phyloP scores from a whole-genome alignment of 768 basidiomycete genomes.

The Termitomyces heimii region DNA sequence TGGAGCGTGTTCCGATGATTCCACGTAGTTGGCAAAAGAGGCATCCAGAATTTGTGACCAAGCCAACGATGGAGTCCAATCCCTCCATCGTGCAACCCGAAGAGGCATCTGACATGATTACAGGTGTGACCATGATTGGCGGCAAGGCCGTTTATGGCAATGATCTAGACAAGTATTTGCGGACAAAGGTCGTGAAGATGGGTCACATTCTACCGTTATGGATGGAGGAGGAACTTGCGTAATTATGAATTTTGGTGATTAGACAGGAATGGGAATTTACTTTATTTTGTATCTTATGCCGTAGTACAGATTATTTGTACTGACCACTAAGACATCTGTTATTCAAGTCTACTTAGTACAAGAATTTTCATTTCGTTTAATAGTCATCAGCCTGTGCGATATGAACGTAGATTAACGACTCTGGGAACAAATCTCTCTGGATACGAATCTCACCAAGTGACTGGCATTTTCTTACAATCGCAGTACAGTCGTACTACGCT shows the following conservation, averaged over 20 bases:
- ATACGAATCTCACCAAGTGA: neutral
- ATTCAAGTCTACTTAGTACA: no score
- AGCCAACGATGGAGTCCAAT: constrained; percentile 11
- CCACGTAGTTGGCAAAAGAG: constrained; percentile 78
- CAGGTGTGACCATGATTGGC: constrained; percentile 78
- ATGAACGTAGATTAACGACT: no score
- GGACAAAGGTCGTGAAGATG: constrained; percentile 96
- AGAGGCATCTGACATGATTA: constrained; percentile 32
- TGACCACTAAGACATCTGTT: neutral
- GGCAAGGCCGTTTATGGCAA: constrained; percentile 69
- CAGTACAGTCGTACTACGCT: no score
- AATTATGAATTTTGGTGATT: constrained; percentile 8
- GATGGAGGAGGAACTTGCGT: constrained; percentile 30
- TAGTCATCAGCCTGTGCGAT: no score
- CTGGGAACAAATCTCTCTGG: neutral
- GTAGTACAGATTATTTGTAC: neutral
- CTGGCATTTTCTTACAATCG: no score
- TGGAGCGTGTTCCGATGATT: constrained; percentile 90
- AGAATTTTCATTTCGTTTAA: neutral
- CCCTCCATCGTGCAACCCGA: constrained; percentile 15
- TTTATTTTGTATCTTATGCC: constrained; percentile 3
- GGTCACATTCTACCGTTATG: constrained; percentile 82
- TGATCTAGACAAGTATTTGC: constrained; percentile 91
- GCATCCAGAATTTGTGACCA: constrained; percentile 24
- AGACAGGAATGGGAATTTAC: neutral